Evolutionary conservation across 352 stramenopile genomes (phyloP), one percentile per base, ranked within the genome.

Genomic region (Pythium phragmitis): DNA sequence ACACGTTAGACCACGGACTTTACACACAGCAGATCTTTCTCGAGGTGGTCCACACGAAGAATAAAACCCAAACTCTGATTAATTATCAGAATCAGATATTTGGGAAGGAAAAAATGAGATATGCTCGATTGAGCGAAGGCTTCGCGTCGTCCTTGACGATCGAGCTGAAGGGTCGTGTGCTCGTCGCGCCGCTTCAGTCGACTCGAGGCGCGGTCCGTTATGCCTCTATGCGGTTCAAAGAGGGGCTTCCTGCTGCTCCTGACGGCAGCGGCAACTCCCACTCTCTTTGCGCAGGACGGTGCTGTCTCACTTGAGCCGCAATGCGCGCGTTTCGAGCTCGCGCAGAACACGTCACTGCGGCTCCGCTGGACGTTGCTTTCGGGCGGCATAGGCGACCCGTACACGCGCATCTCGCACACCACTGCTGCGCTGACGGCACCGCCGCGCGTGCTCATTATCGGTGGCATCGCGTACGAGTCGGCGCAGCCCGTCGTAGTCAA

Each of bases 381-480:
- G 1, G 43, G 51, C 17, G 80, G 80, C 16, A 57, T 41, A 11
- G 65, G 60, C 41, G 75, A 71, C 12, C 71, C 67, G 6, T 86
- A 76, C 66, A 88, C 78, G 58, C 65, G 80, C 30, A 73, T 89
- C 48, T 77, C 75, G 4, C 80, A 89, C 59, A 74, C 68, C 16
- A 70, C 65, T 23, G 71, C 80, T 36, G 70, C 63, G 13, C 57
- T 87, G 2, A 50, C 63, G 2, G 33, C 63, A 3, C 59, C 72
- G 0, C 62, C 67, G 23, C 74, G 76, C 0, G 39, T 91, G 36
- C 45, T 87, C 30, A 69, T 87, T n/a, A 71, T 89, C 28, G 82
- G 82, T 8, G 82, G 80, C 36, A 87, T 89, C 45, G 80, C 78
- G 58, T 89, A 85, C 69, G 82, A 89, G 60, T 89, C 80, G 0